Conservation (phyloP, 2,329 filamentous ascomycete species). For the Esteya vermicola region DNA sequence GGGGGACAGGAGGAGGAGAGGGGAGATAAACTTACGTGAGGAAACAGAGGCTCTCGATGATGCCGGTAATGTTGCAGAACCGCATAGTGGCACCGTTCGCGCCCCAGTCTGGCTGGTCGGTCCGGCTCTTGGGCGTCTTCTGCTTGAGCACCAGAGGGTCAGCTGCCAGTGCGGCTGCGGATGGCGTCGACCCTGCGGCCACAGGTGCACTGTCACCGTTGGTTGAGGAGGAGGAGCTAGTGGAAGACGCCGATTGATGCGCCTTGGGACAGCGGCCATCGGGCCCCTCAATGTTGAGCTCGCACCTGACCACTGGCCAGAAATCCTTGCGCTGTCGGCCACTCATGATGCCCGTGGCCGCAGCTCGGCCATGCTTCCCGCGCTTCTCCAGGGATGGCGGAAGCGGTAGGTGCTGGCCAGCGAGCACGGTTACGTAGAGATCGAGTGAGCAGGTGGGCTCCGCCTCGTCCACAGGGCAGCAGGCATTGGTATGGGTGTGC, state of each 20-base stretch:
- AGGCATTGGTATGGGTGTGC: neutral
- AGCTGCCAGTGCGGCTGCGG: constrained; percentile 21
- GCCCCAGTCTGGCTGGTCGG: constrained; percentile 48
- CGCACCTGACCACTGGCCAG: constrained; percentile 62
- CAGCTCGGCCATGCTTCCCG: constrained; percentile 11
- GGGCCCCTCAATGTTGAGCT: constrained; percentile 62
- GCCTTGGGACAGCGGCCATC: constrained; percentile 19
- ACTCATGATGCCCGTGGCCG: constrained; percentile 11
- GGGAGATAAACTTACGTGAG: constrained; percentile 45
- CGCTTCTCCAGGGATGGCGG: constrained; percentile 23
- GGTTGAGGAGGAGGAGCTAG: neutral
- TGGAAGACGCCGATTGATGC: neutral
- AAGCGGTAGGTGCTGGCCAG: constrained; percentile 59
- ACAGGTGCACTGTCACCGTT: no score
- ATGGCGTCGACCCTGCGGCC: neutral
- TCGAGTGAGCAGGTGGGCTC: constrained; percentile 42
- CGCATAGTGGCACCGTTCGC: constrained; percentile 33
- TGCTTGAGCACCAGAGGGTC: no score
- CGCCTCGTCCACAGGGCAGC: constrained; percentile 26
- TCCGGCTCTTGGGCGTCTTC: constrained; percentile 30
- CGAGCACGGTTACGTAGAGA: constrained; percentile 57
- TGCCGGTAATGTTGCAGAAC: constrained; percentile 42
- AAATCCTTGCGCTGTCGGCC: constrained; percentile 32
- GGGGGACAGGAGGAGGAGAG: constrained; percentile 4
- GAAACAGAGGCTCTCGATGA: constrained; percentile 59